Evolutionary conservation across 805 yeast genomes (phyloP), one percentile per base, ranked within the genome.

Genomic region (Blastobotrys attinorum): DNA sequence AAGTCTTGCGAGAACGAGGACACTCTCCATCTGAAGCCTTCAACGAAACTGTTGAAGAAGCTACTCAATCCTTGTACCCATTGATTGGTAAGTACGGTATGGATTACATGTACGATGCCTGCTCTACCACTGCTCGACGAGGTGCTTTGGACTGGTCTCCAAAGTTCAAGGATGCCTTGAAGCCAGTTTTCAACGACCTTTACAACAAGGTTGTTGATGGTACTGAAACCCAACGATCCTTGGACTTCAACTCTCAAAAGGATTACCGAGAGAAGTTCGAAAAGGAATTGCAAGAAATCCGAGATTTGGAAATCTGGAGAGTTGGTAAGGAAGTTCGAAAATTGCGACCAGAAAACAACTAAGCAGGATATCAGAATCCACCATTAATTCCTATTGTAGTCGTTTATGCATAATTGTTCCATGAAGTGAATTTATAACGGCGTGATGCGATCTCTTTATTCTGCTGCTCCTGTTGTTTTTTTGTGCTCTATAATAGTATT

Each of bases 121-220:
- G 98, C 76, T 92, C 98, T 58, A 92, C 98, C 66, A 92, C 98
- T 58, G 98, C 98, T 64, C 88, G 97, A 81, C 87, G 98, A 77
- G 98, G 98, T 80, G 98, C 98, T 67, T 80, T 92, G 63, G 98
- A 92, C 78, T 92, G 98, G 98, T 90, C 92, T 79, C 97, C 97
- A 72, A 76, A 83, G 72, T 92, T 92, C 88, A 89, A 89, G 81
- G 90, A 86, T 60, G 96, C 97, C 65, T 79, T 92, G 73, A 92
- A 92, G 79, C 97, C 98, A 64, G 97, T 92, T 49, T 92, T 92
- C 80, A 79, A 84, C 72, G 95, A 92, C 66, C 79, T 92, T 64
- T 92, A 92, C 79, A 87, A 82, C 69, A 80, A 95, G 50, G 96
- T 88, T 62, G 84, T 80, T 79, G 85, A 85, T 72, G 98, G 98